These are phyloP conservation scores for Fusarium paranaense DNA, from an alignment of 2,329 filamentous ascomycete species.

Conservation along the genomic window DNA sequence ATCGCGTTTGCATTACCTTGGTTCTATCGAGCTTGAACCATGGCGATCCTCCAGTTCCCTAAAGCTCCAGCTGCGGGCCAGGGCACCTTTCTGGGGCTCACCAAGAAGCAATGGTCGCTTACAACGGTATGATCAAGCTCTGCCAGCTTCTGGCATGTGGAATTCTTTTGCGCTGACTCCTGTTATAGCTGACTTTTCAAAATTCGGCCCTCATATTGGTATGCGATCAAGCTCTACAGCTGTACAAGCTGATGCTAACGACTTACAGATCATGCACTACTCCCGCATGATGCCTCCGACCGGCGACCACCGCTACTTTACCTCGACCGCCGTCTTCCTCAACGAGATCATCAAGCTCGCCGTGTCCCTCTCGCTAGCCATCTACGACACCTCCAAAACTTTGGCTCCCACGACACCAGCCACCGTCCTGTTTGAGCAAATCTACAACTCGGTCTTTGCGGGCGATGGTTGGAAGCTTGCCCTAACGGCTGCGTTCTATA, in stretches of 20 bases:
- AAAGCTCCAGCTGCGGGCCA: slow-evolving; percentile 15
- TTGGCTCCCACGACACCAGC: slow-evolving; percentile 83
- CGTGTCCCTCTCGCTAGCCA: slow-evolving; percentile 85
- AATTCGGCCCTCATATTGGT: slow-evolving; percentile 83
- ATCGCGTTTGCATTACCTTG: not conserved
- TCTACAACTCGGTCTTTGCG: slow-evolving; percentile 84
- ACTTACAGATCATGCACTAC: slow-evolving; percentile 85
- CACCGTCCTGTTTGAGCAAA: slow-evolving; percentile 81
- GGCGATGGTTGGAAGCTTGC: slow-evolving; percentile 96
- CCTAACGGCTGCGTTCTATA: slow-evolving; percentile 89
- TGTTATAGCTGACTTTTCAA: slow-evolving; percentile 73
- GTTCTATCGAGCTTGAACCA: slow-evolving; percentile 15
- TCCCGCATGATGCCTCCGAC: slow-evolving; percentile 90
- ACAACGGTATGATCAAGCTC: slow-evolving; percentile 27
- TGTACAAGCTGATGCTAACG: slow-evolving; percentile 70
- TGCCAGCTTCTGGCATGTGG: not conserved
- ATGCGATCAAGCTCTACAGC: slow-evolving; percentile 41
- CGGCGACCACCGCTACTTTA: slow-evolving; percentile 88
- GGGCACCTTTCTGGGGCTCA: slow-evolving; percentile 38
- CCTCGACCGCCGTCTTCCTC: slow-evolving; percentile 93
- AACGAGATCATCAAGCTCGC: slow-evolving; percentile 92
- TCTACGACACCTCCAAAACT: slow-evolving; percentile 86
- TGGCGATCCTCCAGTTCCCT: slow-evolving; percentile 38
- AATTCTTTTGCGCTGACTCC: slow-evolving; percentile 22
- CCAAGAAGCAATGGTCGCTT: slow-evolving; percentile 43